A percentile compares a stretch with the other conserved stretches of the same genome.
Evolutionary conservation across 805 yeast species (phyloP).

Genomic region (Myxozyma monticola): DNA sequence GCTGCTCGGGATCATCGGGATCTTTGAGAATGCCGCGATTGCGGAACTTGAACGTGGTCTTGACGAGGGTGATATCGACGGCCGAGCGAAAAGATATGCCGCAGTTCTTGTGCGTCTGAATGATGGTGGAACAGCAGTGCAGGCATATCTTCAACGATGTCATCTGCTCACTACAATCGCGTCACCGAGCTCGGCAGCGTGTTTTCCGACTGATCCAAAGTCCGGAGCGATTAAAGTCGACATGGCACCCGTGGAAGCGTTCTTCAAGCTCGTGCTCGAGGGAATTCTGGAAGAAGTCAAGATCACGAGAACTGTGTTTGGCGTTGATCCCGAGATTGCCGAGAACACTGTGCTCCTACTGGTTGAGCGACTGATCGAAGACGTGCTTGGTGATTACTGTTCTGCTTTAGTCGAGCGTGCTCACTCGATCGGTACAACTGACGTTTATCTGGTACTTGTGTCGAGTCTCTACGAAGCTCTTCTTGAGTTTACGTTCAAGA

Average conservation of each 20-base stretch:
- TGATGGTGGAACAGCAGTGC: constrained; percentile 40
- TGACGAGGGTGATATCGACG: constrained; percentile 48
- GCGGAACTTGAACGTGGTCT: constrained; percentile 64
- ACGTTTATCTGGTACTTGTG: constrained; percentile 41
- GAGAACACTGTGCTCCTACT: constrained; percentile 44
- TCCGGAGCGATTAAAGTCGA: constrained; percentile 26
- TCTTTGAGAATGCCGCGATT: constrained; percentile 70
- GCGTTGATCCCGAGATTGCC: constrained; percentile 46
- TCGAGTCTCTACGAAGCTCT: constrained; percentile 41
- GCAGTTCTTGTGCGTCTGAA: constrained; percentile 38
- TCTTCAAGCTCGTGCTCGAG: constrained; percentile 38
- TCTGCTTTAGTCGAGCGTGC: constrained; percentile 32
- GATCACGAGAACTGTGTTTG: constrained; percentile 48
- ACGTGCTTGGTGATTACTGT: constrained; percentile 34
- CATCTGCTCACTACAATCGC: constrained; percentile 22
- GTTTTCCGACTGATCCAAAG: constrained; percentile 15
- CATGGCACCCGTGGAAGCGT: constrained; percentile 20
- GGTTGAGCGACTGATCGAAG: constrained; percentile 47
- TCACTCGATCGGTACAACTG: constrained; percentile 14
- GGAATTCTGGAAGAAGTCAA: constrained; percentile 44
- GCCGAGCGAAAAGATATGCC: constrained; percentile 40
- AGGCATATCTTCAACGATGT: constrained; percentile 33
- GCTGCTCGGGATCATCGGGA: constrained; percentile 57
- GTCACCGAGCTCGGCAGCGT: constrained; percentile 12
- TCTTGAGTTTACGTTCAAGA: constrained; percentile 23